These are phyloP conservation scores for Pleurotus tuoliensis DNA, from an alignment of 768 basidiomycete genomes.

Conservation along the genomic window DNA sequence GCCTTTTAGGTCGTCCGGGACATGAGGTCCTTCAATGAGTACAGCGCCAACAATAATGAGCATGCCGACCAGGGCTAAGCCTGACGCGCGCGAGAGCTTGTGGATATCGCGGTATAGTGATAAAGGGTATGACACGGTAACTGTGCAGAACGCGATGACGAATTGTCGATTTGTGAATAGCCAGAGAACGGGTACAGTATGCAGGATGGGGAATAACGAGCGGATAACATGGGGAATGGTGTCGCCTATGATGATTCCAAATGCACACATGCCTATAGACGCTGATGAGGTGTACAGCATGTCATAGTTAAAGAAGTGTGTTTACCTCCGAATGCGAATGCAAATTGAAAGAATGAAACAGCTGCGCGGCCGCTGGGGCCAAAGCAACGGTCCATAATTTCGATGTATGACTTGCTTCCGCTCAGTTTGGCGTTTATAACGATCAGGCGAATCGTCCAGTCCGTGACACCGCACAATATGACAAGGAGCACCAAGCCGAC, in stretches of 20 bases:
- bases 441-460: conserved; percentile 97
- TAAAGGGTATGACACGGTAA: conserved; percentile 89
- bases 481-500: conserved; percentile 81
- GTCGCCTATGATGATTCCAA: conserved; percentile 97
- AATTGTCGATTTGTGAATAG: conserved; percentile 84
- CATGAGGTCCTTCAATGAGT: conserved; percentile 76
- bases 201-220: conserved; percentile 70
- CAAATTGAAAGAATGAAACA: conserved; percentile 95
- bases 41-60: conserved; percentile 86
- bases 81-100: conserved; percentile 90
- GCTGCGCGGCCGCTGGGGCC: conserved; percentile 88
- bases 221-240: conserved; percentile 94
- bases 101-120: conserved; percentile 97
- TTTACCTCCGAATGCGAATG: conserved; percentile 94
- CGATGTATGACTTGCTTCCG: conserved; percentile 88
- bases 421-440: conserved; percentile 95
- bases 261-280: conserved; percentile 89
- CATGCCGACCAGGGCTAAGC: conserved; percentile 91
- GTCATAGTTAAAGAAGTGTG: not conserved
- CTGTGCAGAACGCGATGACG: conserved; percentile 83
- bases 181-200: conserved; percentile 66
- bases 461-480: conserved; percentile 79
- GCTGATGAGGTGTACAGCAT: conserved; percentile 8
- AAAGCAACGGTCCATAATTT: conserved; percentile 92
- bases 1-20: conserved; percentile 71